Base-by-base conservation (phyloP, 805 yeast species). In the Wickerhamomyces queroliae region DNA sequence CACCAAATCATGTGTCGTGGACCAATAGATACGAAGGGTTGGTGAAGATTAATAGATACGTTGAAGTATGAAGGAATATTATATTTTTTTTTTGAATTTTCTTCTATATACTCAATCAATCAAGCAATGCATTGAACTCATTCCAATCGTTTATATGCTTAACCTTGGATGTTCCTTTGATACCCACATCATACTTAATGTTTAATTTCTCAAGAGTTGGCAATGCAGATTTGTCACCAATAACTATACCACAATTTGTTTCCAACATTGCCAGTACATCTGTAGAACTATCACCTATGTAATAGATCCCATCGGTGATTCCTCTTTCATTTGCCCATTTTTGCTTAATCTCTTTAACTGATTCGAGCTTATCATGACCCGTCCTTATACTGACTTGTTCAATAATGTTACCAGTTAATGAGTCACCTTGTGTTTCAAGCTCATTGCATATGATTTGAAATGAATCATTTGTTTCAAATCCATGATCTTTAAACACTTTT, bases 1-100 rank as follows among this genome's bases (percentile, higher is more conserved):
- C 85, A 1, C 95, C 95, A 1, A 60, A 67, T 18, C 74, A 76
- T 56, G 71, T 80, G 18, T 71, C 80, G 3, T 80, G 79, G 66
- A 72, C 87, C 23, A 89, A 86, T 50, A 51, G 63, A 43, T 78
- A 69, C 13, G 74, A 76, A 36, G 96, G 96, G 0, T 58, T 89
- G 48, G 83, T 88, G 2, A 71, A 75, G 41, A 70, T 83, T 20
- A 64, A 67, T 33, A 69, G 70, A 45, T 69, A 67, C 45, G 53
- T 81, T 40, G 73, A 63, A 45, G 44, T 75, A 21, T 72, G 51
- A 56, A 18, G 4, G 20, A 22, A 11, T 15, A 26, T 5, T 27
- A 12, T 21, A 17, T 12, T 22, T n/a, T 7, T 31, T 26, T 3
- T 7, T 27, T 20, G 11, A 19, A 33, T 30, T 18, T 12, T 12